Conservation (phyloP, 495 filamentous ascomycete genomes). For the Penicillium longicatenatum region DNA sequence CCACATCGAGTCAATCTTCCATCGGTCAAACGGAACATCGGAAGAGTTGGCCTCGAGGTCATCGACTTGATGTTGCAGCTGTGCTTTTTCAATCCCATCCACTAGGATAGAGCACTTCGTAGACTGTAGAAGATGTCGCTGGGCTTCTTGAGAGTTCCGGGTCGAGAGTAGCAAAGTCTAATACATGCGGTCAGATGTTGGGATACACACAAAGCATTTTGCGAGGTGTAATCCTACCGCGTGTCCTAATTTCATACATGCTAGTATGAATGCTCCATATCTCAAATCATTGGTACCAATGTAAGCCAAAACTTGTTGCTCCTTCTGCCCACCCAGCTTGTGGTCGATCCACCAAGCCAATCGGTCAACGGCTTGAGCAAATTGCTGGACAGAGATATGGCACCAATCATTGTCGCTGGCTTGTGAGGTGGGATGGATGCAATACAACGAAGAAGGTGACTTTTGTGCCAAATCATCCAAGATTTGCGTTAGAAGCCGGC, state of each 20-base stretch:
- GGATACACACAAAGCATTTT: too few relatives aligned
- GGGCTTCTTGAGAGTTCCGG: constrained; percentile 37
- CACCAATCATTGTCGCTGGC: neutral
- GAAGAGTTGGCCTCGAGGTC: neutral
- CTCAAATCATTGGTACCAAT: constrained; percentile 30
- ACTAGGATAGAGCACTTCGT: constrained; percentile 24
- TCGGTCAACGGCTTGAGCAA: constrained; percentile 44
- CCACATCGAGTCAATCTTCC: neutral
- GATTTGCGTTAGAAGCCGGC: neutral
- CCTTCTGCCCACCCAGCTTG: constrained; percentile 24
- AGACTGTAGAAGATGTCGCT: constrained; percentile 29
- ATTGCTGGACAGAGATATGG: neutral
- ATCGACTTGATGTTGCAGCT: neutral
- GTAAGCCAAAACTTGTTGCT: constrained; percentile 22
- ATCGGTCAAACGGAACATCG: neutral
- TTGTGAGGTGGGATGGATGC: neutral
- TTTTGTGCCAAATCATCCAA: neutral
- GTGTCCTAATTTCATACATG: constrained; percentile 21
- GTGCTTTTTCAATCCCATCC: constrained; percentile 6
- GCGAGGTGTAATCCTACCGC: constrained; percentile 12
- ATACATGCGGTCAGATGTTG: too few relatives aligned
- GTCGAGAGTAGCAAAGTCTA: constrained; percentile 34
- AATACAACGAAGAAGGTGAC: neutral
- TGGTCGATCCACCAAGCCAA: constrained; percentile 48
- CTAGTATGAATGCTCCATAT: constrained; percentile 17